Percentiles rank a stretch among this genome's conserved stretches.
Evolutionary conservation across 306 rosid genomes (phyloP).

Genomic region (Malus domestica): ASM211411v1 NC_041796.1:4130001-4130500

Average conservation of each 20-base stretch:
- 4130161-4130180: background rate
- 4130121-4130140: background rate
- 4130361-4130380: background rate
- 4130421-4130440: slow-evolving; percentile 12
- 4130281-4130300: background rate
- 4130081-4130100: background rate
- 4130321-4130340: background rate
- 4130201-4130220: background rate
- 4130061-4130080: background rate
- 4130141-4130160: background rate
- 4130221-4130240: background rate
- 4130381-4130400: slow-evolving; percentile 51
- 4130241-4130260: background rate
- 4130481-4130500: background rate
- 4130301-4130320: background rate
- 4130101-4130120: background rate
- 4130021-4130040: background rate
- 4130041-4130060: background rate
- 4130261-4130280: background rate
- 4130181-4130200: background rate
- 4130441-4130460: background rate
- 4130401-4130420: slow-evolving; percentile 41
- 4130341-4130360: background rate
- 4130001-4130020: background rate
- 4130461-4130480: background rate